Base-by-base conservation (phyloP, 768 basidiomycete genomes). In the Boletus fagicola region DNA sequence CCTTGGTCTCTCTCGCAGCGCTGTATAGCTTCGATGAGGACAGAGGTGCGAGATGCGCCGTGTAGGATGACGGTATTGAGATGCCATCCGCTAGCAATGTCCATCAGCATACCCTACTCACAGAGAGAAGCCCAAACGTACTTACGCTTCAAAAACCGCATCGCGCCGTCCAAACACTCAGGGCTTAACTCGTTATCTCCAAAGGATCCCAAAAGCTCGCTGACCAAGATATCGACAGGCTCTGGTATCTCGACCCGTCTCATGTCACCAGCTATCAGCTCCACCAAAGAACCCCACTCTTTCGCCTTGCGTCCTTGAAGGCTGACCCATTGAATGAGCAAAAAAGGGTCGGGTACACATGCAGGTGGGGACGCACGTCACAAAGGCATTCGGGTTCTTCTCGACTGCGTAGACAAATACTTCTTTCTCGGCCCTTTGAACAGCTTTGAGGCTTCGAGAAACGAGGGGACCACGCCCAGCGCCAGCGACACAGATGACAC, bases 101-200 rank as follows among this genome's bases (percentile, higher is more conserved):
- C 40, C 39, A 49, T 67, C 57, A 70, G 59, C 44, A 56, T 39
- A 46, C 8, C 35, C 35, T 20, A 28, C 44, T 57, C 56, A 39
- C 16, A n/a, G 22, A 45, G 46, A 38, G 36, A 31, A 49, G 13
- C n/a, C 43, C 36, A 8, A 43, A 51, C 42, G 35, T 9, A 60
- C 67, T 43, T 54, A 94, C 94, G 80, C 79, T 97, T 96, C 68
- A 99, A 77, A 69, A 94, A 95, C 48, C 96, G 79, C 83, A 89
- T 85, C 10, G 93, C 95, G 13, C 97, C 97, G 69, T 99, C 97
- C 36, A 99, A 77, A 74, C 97, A 99, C 72, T 99, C 97, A 0
- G 97, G 97, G 68, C 94, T 95, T 48, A 98, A 83, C 71, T 99
- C 97, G 58, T 99, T 99, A 74, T 99, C 97, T 2, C 96, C 97